A percentile compares a stretch with the other conserved stretches of the same genome.
phyloP scores from a whole-genome alignment of 768 basidiomycete species.

The Boletus subcaerulescens region DNA sequence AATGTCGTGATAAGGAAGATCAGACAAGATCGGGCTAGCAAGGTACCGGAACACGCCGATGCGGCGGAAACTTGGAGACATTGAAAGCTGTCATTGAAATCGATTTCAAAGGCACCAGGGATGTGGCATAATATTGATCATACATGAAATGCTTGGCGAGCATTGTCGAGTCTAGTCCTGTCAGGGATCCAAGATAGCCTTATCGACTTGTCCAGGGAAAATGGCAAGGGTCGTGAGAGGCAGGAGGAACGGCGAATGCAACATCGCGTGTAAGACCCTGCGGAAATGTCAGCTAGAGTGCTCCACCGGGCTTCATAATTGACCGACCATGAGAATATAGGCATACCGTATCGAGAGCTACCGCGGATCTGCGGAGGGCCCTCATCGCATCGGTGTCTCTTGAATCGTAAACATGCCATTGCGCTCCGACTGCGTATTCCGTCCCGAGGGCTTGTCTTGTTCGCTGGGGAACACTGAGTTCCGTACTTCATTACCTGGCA shows the following conservation, averaged over 20 bases:
- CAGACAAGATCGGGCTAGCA: slow-evolving; percentile 10
- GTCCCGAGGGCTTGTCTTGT: slow-evolving; percentile 14
- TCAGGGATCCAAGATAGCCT: slow-evolving; percentile 30
- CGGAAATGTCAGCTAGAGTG: slow-evolving; percentile 14
- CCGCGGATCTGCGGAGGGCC: slow-evolving; percentile 31
- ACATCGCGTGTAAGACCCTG: slow-evolving; percentile 18
- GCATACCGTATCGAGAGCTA: slow-evolving; percentile 14
- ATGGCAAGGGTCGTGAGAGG: slow-evolving; percentile 18
- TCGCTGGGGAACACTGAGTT: neutral
- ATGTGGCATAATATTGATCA: slow-evolving; percentile 16
- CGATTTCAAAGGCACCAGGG: slow-evolving; percentile 20
- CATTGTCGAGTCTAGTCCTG: slow-evolving; percentile 23
- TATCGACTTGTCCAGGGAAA: slow-evolving; percentile 22
- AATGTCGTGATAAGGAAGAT: slow-evolving; percentile 10
- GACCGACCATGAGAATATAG: slow-evolving; percentile 23
- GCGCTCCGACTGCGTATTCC: slow-evolving; percentile 1
- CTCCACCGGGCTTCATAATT: slow-evolving; percentile 20
- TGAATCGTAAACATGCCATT: slow-evolving; percentile 4
- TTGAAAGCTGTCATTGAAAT: slow-evolving; percentile 6
- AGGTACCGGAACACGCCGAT: slow-evolving; percentile 21
- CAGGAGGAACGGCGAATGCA: slow-evolving; percentile 26
- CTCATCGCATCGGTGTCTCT: neutral
- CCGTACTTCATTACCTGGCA: neutral
- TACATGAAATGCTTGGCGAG: slow-evolving; percentile 19
- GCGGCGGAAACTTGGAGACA: neutral